A percentile compares a stretch with the other conserved stretches of the same genome.
Conservation (phyloP, 176 grass and related monocot species). For the Olyra latifolia region DNA sequence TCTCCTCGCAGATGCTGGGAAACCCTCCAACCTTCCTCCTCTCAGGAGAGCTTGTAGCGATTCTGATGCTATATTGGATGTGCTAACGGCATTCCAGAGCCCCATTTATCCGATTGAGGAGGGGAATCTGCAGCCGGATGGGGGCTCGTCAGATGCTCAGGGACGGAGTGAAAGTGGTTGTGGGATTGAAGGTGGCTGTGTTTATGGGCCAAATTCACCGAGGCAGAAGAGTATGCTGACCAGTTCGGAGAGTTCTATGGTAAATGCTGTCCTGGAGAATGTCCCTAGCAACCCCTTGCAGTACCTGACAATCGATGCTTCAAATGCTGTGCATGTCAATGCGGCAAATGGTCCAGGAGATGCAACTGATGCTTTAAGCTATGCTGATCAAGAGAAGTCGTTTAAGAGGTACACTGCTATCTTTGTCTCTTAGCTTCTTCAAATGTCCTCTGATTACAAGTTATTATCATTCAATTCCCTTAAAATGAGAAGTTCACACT, state of each 20-base stretch:
- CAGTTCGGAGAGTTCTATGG: slow-evolving; percentile 79
- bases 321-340: slow-evolving; percentile 28
- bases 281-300: slow-evolving; percentile 80
- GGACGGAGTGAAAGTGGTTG: slow-evolving; percentile 30
- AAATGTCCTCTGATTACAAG: slow-evolving; percentile 8
- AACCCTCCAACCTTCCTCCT: slow-evolving; percentile 37
- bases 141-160: slow-evolving; percentile 19
- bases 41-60: slow-evolving; percentile 88
- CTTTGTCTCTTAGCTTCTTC: slow-evolving; percentile 18
- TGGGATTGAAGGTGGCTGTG: slow-evolving; percentile 60
- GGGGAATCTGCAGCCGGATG: slow-evolving; percentile 37
- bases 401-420: slow-evolving; percentile 59
- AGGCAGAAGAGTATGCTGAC: slow-evolving; percentile 76
- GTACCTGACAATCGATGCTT: slow-evolving; percentile 58
- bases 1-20: slow-evolving; percentile 66
- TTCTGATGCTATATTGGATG: slow-evolving; percentile 76
- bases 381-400: slow-evolving; percentile 70
- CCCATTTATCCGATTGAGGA: slow-evolving; percentile 47
- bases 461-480: neutral
- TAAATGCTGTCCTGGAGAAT: slow-evolving; percentile 85
- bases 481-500: neutral
- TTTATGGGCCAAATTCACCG: slow-evolving; percentile 94
- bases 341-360: slow-evolving; percentile 41
- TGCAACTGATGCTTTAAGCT: slow-evolving; percentile 31
- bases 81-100: slow-evolving; percentile 35